Percentiles rank a stretch among this genome's conserved stretches.
Evolutionary conservation across 352 stramenopile species (phyloP).

Genomic region (Phytophthora lateralis): DNA sequence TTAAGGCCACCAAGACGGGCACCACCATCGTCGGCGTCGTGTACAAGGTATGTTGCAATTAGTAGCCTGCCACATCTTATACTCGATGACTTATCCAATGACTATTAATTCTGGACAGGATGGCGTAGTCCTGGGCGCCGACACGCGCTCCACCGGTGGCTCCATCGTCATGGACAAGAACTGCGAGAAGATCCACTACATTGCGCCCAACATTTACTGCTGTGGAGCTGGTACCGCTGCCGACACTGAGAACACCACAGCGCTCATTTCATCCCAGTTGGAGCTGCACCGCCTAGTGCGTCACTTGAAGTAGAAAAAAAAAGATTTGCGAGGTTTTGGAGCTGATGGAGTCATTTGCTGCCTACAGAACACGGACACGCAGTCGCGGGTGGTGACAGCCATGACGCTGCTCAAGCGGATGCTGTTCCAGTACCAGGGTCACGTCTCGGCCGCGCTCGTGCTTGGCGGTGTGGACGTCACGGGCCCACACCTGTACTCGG

Average conservation of each 20-base stretch:
- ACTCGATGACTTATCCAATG: background rate
- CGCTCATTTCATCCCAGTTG: constrained; percentile 90
- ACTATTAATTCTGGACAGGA: constrained; percentile 49
- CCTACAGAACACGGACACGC: constrained; percentile 74
- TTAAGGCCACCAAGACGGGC: constrained; percentile 93
- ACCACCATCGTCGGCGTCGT: constrained; percentile 97
- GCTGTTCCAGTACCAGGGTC: constrained; percentile 97
- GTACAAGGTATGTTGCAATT: constrained; percentile 76
- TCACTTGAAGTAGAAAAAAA: constrained; percentile 6
- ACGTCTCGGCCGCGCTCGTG: constrained; percentile 96
- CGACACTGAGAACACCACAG: constrained; percentile 95
- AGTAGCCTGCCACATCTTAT: constrained; percentile 5
- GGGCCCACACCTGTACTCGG: constrained; percentile 97
- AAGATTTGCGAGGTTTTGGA: background rate
- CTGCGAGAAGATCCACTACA: constrained; percentile 99
- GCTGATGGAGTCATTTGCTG: constrained; percentile 11
- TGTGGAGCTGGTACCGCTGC: constrained; percentile 97
- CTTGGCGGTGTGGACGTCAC: constrained; percentile 97
- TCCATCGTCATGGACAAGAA: constrained; percentile 99
- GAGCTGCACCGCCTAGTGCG: constrained; percentile 95
- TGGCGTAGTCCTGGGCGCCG: constrained; percentile 96
- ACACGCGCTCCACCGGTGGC: constrained; percentile 97
- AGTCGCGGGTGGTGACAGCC: constrained; percentile 95
- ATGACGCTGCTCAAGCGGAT: constrained; percentile 97
- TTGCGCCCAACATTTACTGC: constrained; percentile 99